Evolutionary conservation across 805 yeast genomes (phyloP), one percentile per base, ranked within the genome.

Genomic region (Candida jianshihensis): DNA sequence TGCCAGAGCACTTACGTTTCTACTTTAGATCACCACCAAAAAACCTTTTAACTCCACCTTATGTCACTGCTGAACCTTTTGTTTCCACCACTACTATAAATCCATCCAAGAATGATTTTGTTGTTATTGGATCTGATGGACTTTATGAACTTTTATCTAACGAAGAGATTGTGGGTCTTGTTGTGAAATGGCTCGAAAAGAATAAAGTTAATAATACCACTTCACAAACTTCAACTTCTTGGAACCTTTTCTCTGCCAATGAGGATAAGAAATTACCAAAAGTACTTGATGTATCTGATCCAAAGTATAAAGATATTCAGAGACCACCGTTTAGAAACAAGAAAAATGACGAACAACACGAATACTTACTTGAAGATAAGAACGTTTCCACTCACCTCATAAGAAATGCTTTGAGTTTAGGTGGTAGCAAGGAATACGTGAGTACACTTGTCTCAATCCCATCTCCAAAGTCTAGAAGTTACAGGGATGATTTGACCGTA

Each of bases 31-130:
- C 84, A 18, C 65, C 66, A 30, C 94, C 94, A 22, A 73, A 75
- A 35, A 73, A 76, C 47, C 70, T 86, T 41, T 67, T 78, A 41
- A 81, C 96, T 2, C 98, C 98, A 4, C 98, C 98, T 0, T 92
- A 92, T 57, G 97, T 92, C 26, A 92, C 98, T 1, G 97, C 98
- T 1, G 89, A 82, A 57, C 98, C 98, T 1, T 95, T 83, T 20
- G 70, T 89, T 19, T 82, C 96, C 3, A 79, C 95, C 2, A 81
- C 89, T 11, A 76, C 79, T 51, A 72, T 89, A 34, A 70, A 71
- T 34, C 81, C 88, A 1, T 66, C 70, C 16, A 75, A 80, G 45
- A 79, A 84, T 46, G 92, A 87, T 54, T 92, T 92, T 51, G 63
- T 92, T 56, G 95, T 92, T 22, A 67, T 92, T 73, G 98, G 90